Evolutionary conservation across 345 rosid genomes (phyloP).

Genomic region (Kernera saxatilis): DNA sequence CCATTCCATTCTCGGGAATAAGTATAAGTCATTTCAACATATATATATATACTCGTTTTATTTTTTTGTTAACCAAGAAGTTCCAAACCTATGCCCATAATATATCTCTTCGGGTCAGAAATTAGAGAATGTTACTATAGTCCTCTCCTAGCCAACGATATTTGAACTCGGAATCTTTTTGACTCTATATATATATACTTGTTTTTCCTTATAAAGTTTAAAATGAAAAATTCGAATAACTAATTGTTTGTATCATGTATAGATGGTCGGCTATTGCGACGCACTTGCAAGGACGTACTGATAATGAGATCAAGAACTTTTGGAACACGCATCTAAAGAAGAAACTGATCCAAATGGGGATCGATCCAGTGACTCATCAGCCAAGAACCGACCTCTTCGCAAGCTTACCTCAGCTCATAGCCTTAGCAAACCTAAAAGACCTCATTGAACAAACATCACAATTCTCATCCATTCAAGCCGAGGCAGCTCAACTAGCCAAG

Average conservation of each 20-base stretch:
- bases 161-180: no score
- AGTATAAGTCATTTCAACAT: constrained; percentile 42
- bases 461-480: constrained; percentile 27
- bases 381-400: constrained; percentile 51
- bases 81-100: no score
- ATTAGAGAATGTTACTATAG: no score
- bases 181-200: no score
- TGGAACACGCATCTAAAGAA: constrained; percentile 86
- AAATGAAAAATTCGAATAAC: background rate
- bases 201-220: no score
- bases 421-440: constrained; percentile 31
- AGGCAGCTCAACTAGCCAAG: constrained; percentile 34
- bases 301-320: constrained; percentile 74
- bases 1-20: constrained; percentile 75
- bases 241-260: background rate
- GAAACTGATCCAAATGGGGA: constrained; percentile 73
- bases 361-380: constrained; percentile 73
- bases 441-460: constrained; percentile 32
- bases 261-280: constrained; percentile 87
- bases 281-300: constrained; percentile 64
- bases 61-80: no score
- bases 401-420: constrained; percentile 38
- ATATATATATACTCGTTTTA: background rate
- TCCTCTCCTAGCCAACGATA: no score
- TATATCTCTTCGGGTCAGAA: no score